Conservation (phyloP, 2,329 filamentous ascomycete species). For the Exophiala dermatitidis region DNA sequence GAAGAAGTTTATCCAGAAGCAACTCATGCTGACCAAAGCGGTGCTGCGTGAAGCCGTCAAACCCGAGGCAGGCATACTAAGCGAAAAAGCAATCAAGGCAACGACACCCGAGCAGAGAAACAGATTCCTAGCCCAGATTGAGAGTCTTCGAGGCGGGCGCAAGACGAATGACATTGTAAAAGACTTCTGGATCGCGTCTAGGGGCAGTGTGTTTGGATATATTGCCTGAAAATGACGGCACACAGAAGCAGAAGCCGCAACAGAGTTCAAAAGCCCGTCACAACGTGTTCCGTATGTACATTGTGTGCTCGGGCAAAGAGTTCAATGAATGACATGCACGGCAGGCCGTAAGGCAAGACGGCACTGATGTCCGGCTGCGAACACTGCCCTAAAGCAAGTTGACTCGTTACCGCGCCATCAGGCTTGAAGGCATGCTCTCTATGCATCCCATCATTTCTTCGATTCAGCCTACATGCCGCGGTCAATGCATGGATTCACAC, state of each 20-base stretch:
- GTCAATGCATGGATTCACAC: background rate
- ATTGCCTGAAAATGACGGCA: constrained; percentile 15
- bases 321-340: too few relatives aligned
- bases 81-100: constrained; percentile 19
- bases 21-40: constrained; percentile 35
- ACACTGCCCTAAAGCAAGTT: background rate
- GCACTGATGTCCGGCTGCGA: background rate
- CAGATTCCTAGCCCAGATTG: constrained; percentile 36
- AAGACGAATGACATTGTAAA: constrained; percentile 36
- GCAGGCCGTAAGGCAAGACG: too few relatives aligned
- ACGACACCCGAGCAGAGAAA: constrained; percentile 35
- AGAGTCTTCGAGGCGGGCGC: constrained; percentile 35
- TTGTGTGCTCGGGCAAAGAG: background rate
- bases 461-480: background rate
- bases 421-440: background rate
- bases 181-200: constrained; percentile 40
- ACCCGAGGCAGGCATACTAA: constrained; percentile 27
- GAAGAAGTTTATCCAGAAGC: constrained; percentile 37
- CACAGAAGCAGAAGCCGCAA: background rate
- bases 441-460: background rate
- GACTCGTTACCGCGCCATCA: background rate
- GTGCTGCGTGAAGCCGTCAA: constrained; percentile 34
- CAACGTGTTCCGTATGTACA: background rate
- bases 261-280: background rate
- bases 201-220: constrained; percentile 31